A percentile compares a stretch with the other conserved stretches of the same genome.
Conservation (phyloP, 2,329 filamentous ascomycete species). For the Westerdykella sp. region DNA sequence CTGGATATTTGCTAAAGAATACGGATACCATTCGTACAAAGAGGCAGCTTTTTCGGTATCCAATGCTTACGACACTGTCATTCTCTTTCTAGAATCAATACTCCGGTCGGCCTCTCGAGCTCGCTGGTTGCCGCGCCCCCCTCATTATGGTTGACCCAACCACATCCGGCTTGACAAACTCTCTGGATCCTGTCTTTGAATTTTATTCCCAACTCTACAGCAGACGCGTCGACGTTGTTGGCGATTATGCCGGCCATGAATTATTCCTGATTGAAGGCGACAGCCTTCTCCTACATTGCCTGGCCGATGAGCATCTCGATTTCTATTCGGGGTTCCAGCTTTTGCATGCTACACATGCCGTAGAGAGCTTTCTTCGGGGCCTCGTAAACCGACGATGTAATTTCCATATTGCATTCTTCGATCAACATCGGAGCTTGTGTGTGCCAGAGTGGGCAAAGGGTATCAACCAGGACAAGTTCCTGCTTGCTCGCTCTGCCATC, state of each 20-base stretch:
- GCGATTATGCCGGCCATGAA: constrained; percentile 69
- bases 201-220: constrained; percentile 34
- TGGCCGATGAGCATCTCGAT: constrained; percentile 58
- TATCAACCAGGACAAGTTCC: constrained; percentile 47
- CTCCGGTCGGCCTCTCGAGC: too few relatives aligned
- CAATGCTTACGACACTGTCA: too few relatives aligned
- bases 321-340: constrained; percentile 62
- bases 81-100: too few relatives aligned
- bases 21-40: too few relatives aligned
- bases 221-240: constrained; percentile 50
- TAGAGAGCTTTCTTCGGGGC: constrained; percentile 59
- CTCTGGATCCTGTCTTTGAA: constrained; percentile 19
- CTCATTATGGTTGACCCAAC: neutral
- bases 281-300: constrained; percentile 59
- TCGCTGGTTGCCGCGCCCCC: neutral
- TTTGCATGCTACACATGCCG: constrained; percentile 62
- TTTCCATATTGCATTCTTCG: constrained; percentile 67
- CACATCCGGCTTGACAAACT: constrained; percentile 11
- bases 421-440: constrained; percentile 51
- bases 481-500: constrained; percentile 57
- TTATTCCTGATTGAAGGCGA: constrained; percentile 69
- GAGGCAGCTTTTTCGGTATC: too few relatives aligned
- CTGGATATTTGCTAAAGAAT: too few relatives aligned
- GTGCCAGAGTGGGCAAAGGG: constrained; percentile 42
- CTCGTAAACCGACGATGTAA: constrained; percentile 60